Conservation (phyloP, 108 stramenopile species). For the Thalassiosira profunda region DNA sequence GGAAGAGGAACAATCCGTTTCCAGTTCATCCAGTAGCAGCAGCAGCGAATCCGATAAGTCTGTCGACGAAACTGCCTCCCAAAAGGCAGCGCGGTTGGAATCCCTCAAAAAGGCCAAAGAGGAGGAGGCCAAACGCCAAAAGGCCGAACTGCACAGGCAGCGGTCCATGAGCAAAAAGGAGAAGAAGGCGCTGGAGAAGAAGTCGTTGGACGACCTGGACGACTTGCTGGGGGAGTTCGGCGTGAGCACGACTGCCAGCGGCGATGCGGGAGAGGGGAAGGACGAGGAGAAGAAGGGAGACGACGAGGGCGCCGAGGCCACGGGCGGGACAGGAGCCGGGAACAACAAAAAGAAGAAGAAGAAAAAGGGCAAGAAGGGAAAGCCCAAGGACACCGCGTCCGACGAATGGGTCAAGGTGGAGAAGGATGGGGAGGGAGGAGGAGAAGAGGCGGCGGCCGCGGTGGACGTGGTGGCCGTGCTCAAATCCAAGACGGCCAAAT, state of each 20-base stretch:
- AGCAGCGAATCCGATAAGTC: no score
- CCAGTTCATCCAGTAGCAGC: no score
- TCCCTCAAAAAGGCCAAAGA: conserved; percentile 21
- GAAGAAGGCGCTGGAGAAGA: conserved; percentile 49
- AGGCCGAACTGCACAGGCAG: conserved; percentile 23
- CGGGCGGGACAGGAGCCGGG: neutral
- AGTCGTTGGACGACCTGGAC: conserved; percentile 38
- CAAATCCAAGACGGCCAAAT: conserved; percentile 34
- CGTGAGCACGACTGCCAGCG: neutral
- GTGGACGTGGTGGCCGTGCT: conserved; percentile 45
- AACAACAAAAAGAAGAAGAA: conserved; percentile 40
- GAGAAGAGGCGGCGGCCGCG: conserved; percentile 3
- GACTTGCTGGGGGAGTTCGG: conserved; percentile 47
- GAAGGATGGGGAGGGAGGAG: neutral
- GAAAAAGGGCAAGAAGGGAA: conserved; percentile 28
- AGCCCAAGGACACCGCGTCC: neutral
- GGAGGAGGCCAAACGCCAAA: conserved; percentile 34
- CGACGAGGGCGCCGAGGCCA: conserved; percentile 2
- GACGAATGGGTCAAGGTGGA: conserved; percentile 44
- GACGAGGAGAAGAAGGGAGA: conserved; percentile 33
- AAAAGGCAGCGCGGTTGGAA: conserved; percentile 15
- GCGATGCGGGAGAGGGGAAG: conserved; percentile 1
- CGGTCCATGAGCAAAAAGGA: no score
- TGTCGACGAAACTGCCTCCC: conserved; percentile 24
- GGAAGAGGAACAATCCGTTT: no score